Conservation (phyloP, 306 rosid genomes). For the Herpetospermum pedunculosum region DNA sequence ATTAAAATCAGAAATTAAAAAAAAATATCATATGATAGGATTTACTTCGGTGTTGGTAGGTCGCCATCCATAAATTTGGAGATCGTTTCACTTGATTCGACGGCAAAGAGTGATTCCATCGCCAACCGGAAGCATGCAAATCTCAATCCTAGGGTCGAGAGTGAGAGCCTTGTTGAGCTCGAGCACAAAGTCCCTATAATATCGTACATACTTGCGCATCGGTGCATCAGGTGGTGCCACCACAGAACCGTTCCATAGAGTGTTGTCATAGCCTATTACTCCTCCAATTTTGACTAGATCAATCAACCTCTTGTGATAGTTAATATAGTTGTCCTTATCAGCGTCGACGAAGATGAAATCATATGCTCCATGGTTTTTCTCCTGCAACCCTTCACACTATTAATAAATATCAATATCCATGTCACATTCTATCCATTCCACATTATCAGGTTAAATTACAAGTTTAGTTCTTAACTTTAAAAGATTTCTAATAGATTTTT, state of each 20-base stretch:
- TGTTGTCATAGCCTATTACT: conserved; percentile 78
- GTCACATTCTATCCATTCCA: no score
- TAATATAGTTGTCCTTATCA: conserved; percentile 79
- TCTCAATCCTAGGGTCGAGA: conserved; percentile 69
- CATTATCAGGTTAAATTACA: no score
- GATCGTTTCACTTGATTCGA: conserved; percentile 32
- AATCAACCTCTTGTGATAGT: conserved; percentile 75
- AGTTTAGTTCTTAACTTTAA: no score
- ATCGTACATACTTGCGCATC: conserved; percentile 63
- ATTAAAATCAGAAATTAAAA: neutral
- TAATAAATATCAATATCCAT: neutral
- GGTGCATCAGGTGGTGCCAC: conserved; percentile 82
- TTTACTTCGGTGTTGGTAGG: neutral
- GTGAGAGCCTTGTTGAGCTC: conserved; percentile 83
- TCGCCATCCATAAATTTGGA: neutral
- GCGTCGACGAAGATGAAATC: conserved; percentile 91
- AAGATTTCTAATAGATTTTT: no score
- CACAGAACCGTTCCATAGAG: conserved; percentile 89
- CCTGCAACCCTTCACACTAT: conserved; percentile 24
- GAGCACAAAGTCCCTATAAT: conserved; percentile 64
- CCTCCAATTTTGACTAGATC: conserved; percentile 78
- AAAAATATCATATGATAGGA: neutral
- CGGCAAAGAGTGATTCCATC: conserved; percentile 92
- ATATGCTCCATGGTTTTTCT: conserved; percentile 53
- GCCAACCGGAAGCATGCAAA: conserved; percentile 84